A percentile compares a stretch with the other conserved stretches of the same genome.
Evolutionary conservation across 2,329 filamentous ascomycete species (phyloP).

Genomic region (Elsinoe batatas): DNA sequence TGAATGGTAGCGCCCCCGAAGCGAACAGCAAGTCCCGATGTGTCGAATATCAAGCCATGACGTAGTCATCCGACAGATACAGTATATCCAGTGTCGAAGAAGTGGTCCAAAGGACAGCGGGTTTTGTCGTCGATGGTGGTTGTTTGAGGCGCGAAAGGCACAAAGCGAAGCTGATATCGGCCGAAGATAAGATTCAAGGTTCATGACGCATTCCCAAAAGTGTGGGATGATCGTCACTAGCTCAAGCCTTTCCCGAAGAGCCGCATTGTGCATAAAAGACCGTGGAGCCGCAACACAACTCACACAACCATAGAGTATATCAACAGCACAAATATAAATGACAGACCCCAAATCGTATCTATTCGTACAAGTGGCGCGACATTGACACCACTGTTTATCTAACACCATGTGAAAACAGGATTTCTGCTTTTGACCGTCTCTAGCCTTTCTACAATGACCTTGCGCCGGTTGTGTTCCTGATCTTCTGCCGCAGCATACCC

Average conservation of each 20-base stretch:
- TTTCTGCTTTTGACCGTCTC: constrained; percentile 94
- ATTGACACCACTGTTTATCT: constrained; percentile 15
- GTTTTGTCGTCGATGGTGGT: no score
- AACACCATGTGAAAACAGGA: constrained; percentile 97
- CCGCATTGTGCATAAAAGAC: background rate
- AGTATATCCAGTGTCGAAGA: no score
- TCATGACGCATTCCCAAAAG: background rate
- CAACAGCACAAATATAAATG: no score
- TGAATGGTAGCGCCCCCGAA: no score
- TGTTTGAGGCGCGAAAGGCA: no score
- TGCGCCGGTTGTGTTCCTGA: constrained; percentile 81
- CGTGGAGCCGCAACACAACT: no score
- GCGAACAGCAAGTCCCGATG: no score
- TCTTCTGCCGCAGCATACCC: constrained; percentile 91
- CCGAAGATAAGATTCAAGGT: background rate
- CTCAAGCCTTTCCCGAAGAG: background rate
- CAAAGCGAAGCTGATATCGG: no score
- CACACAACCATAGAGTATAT: no score
- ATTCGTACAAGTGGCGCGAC: constrained; percentile 6
- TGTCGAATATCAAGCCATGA: no score
- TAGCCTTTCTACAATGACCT: constrained; percentile 91
- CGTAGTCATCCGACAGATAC: no score
- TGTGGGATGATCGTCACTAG: constrained; percentile 1
- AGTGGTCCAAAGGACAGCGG: no score
- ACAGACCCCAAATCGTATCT: background rate